phyloP scores from a whole-genome alignment of 495 filamentous ascomycete species.

The Aspergillus steynii region DNA sequence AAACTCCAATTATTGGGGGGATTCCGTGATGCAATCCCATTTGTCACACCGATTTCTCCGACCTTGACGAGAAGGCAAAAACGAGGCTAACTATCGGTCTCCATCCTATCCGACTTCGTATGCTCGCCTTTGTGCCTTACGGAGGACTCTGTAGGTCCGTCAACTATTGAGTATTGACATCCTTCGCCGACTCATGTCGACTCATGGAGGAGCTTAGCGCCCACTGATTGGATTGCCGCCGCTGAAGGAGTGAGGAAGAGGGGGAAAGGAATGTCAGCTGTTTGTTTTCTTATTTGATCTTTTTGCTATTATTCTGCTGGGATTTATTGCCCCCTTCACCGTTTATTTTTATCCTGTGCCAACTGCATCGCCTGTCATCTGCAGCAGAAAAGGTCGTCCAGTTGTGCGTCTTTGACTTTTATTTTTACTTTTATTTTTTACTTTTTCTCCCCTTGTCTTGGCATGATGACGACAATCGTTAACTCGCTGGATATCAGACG shows the following conservation, averaged over 20 bases:
- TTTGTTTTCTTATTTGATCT: neutral
- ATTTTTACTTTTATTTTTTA: slow-evolving; percentile 11
- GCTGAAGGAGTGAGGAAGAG: slow-evolving; percentile 1
- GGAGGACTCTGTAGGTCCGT: neutral
- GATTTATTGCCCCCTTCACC: neutral
- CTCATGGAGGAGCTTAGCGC: slow-evolving; percentile 8
- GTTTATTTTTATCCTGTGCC: neutral
- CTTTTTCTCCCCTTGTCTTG: slow-evolving; percentile 2
- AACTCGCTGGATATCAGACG: slow-evolving; percentile 3
- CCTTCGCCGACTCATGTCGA: neutral
- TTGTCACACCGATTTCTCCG: slow-evolving; percentile 10
- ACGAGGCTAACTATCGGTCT: neutral
- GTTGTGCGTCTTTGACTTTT: slow-evolving; percentile 1
- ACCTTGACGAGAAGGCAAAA: neutral
- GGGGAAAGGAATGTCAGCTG: slow-evolving; percentile 9
- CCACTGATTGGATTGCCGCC: slow-evolving; percentile 5
- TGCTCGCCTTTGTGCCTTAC: neutral
- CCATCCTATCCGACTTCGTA: neutral
- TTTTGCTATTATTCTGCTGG: neutral
- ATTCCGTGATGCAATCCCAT: neutral
- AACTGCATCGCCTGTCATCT: slow-evolving; percentile 6
- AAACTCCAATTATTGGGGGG: neutral
- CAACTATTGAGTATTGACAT: neutral
- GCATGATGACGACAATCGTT: slow-evolving; percentile 5
- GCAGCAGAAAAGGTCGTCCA: slow-evolving; percentile 3